These are phyloP conservation scores for Lecanicillium sp. DNA, from an alignment of 2,329 filamentous ascomycete genomes.

Conservation along the genomic window DNA sequence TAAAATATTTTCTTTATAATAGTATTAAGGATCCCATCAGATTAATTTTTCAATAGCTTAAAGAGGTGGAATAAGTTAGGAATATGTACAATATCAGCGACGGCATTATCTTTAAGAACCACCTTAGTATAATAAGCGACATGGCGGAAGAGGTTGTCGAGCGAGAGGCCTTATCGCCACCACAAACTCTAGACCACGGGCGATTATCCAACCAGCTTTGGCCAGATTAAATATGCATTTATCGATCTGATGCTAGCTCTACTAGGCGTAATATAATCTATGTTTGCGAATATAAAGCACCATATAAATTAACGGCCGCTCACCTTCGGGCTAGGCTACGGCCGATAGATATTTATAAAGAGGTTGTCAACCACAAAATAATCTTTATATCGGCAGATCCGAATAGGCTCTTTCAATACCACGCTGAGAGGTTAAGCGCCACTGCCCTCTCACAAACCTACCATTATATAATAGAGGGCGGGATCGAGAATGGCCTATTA, in stretches of 20 bases:
- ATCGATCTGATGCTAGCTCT: constrained; percentile 13
- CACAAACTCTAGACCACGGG: constrained; percentile 17
- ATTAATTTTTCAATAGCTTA: constrained; percentile 25
- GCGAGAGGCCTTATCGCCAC: constrained; percentile 14
- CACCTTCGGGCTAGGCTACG: constrained; percentile 38
- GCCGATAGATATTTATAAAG: constrained; percentile 33
- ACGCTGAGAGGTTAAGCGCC: constrained; percentile 31
- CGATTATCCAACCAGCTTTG: constrained; percentile 21
- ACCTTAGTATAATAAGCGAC: constrained; percentile 23
- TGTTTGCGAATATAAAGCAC: constrained; percentile 41
- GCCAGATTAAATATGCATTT: constrained; percentile 30
- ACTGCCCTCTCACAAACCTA: constrained; percentile 42
- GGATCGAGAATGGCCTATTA: constrained; percentile 38
- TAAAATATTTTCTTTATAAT: constrained; percentile 25
- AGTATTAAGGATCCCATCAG: constrained; percentile 27
- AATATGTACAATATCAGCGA: constrained; percentile 22
- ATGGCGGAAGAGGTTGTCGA: constrained; percentile 23
- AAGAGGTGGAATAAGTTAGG: constrained; percentile 16
- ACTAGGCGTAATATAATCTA: constrained; percentile 21
- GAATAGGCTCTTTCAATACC: constrained; percentile 28
- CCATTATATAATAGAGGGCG: constrained; percentile 42
- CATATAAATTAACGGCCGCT: constrained; percentile 37
- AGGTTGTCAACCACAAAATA: constrained; percentile 26
- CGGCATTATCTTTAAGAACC: constrained; percentile 29
- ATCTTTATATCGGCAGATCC: constrained; percentile 21